phyloP scores from a whole-genome alignment of 2,329 filamentous ascomycete genomes.

The Fulvia fulva region DNA sequence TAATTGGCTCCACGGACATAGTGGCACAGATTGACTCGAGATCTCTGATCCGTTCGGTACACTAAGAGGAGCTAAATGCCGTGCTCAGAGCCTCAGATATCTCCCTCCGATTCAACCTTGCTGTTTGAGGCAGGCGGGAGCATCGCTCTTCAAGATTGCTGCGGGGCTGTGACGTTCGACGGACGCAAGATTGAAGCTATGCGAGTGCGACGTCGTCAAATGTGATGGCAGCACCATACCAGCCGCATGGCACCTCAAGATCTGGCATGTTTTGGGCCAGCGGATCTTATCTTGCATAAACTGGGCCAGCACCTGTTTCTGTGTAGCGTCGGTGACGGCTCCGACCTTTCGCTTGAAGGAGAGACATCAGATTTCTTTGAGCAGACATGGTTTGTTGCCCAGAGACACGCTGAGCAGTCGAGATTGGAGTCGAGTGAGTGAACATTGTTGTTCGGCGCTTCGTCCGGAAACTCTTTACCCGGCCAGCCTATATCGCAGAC shows the following conservation, averaged over 20 bases:
- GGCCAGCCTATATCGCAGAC: not conserved
- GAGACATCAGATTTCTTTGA: not conserved
- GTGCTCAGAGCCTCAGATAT: not conserved
- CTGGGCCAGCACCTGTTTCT: not conserved
- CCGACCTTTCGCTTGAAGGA: too few species aligned
- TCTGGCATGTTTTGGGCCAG: not conserved
- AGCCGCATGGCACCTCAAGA: not conserved
- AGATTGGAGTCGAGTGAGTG: not conserved
- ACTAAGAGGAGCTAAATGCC: not conserved
- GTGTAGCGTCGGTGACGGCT: too few species aligned
- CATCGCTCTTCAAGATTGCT: not conserved
- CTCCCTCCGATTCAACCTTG: not conserved
- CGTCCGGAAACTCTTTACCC: not conserved
- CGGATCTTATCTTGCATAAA: not conserved
- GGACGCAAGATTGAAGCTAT: not conserved
- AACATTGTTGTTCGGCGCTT: not conserved
- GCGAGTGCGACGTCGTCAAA: not conserved
- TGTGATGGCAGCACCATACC: not conserved
- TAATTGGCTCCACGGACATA: not conserved
- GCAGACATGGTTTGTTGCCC: not conserved
- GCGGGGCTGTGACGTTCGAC: not conserved
- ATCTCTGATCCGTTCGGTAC: conserved; percentile 3
- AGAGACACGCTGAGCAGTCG: too few species aligned
- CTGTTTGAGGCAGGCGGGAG: conserved; percentile 1
- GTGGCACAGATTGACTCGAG: conserved; percentile 8